A percentile compares a stretch with the other conserved stretches of the same genome.
These are phyloP conservation scores for Chaetoceros muelleri DNA, from an alignment of 108 stramenopile species.

Conservation along the genomic window DNA sequence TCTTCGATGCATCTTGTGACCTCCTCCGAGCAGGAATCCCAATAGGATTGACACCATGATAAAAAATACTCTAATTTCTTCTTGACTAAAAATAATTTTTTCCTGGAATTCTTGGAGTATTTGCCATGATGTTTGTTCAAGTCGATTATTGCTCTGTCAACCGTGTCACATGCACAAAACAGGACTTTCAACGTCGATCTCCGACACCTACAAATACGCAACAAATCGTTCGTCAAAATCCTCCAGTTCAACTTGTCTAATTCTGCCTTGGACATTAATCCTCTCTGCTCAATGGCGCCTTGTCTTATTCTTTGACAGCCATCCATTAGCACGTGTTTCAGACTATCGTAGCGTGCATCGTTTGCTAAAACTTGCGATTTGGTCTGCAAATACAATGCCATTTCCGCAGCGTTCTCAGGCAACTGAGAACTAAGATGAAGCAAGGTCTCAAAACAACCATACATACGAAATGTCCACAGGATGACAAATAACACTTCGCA, in stretches of 20 bases:
- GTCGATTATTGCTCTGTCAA: background rate
- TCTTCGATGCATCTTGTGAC: background rate
- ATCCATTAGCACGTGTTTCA: background rate
- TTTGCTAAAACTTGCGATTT: background rate
- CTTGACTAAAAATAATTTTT: background rate
- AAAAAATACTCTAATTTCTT: background rate
- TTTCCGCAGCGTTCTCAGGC: too few species aligned
- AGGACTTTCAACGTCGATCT: background rate
- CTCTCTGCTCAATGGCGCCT: too few species aligned
- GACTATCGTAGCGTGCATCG: background rate
- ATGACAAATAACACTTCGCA: background rate
- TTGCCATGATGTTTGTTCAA: background rate
- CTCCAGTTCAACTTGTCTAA: background rate
- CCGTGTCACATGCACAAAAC: background rate
- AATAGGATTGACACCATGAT: background rate
- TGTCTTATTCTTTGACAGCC: too few species aligned
- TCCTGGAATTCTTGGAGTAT: background rate
- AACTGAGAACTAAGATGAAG: too few species aligned
- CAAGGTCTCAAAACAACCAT: too few species aligned
- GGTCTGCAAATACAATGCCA: too few species aligned
- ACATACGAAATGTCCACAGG: background rate
- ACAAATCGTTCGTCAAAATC: background rate
- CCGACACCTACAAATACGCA: background rate
- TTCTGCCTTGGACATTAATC: too few species aligned
- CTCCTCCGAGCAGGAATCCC: background rate